These are phyloP conservation scores for Quercus bicolor DNA, from an alignment of 306 rosid species.

Conservation along the genomic window DNA sequence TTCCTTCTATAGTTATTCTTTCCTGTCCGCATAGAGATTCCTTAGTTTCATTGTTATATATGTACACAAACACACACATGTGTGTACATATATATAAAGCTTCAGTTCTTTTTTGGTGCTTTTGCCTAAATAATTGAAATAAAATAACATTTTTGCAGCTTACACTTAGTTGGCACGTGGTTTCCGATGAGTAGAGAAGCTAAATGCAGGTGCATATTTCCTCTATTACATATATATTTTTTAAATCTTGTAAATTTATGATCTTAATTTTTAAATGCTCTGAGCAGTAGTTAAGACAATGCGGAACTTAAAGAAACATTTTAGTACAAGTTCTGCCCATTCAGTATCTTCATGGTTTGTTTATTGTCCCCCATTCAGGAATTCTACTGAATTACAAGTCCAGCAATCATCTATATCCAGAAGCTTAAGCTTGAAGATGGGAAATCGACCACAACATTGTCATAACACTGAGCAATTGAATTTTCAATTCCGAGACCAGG, in stretches of 20 bases:
- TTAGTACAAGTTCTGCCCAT: slow-evolving; percentile 21
- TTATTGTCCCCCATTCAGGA: slow-evolving; percentile 26
- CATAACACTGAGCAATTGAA: slow-evolving; percentile 37
- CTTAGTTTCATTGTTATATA: background rate
- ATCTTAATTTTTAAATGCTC: slow-evolving; percentile 13
- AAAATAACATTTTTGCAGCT: slow-evolving; percentile 9
- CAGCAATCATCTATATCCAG: slow-evolving; percentile 42
- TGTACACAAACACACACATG: background rate
- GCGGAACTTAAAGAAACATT: slow-evolving; percentile 34
- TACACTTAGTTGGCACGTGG: slow-evolving; percentile 2
- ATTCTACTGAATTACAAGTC: slow-evolving; percentile 31
- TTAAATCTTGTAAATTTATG: slow-evolving; percentile 22
- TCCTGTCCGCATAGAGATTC: background rate
- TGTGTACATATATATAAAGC: no score
- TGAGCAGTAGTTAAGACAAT: slow-evolving; percentile 24
- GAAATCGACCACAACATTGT: slow-evolving; percentile 34
- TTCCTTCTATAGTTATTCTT: background rate
- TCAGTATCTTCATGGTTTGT: slow-evolving; percentile 17
- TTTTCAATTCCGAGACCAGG: slow-evolving; percentile 53
- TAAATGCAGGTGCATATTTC: slow-evolving; percentile 23
- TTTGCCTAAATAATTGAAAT: no score
- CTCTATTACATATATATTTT: slow-evolving; percentile 5
- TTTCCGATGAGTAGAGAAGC: slow-evolving; percentile 23
- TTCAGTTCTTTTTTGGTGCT: no score
- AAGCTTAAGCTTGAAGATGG: slow-evolving; percentile 42